Evolutionary conservation across 208 protist genomes (phyloP).

Genomic region (Leishmania lainsoni): DNA sequence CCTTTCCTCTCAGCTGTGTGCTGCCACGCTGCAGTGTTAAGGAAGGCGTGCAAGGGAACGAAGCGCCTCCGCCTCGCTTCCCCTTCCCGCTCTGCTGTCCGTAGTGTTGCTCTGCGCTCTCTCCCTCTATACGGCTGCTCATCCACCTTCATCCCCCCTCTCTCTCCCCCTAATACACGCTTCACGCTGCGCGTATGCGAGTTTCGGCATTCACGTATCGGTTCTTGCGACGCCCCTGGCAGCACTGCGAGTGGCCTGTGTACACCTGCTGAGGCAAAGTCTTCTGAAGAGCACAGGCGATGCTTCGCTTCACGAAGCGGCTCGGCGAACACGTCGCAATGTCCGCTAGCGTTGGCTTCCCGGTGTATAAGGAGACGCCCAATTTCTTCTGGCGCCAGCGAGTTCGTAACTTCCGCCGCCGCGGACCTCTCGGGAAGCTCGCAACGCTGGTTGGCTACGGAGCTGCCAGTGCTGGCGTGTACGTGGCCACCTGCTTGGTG

Average conservation of each 20-base stretch:
- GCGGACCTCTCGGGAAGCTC: conserved; percentile 20
- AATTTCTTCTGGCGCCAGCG: conserved; percentile 23
- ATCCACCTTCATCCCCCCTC: neutral
- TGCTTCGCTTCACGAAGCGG: conserved; percentile 9
- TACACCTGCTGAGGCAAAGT: neutral
- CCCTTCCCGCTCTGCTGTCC: neutral
- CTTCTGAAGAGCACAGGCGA: neutral
- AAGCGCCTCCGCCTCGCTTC: neutral
- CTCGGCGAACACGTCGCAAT: conserved; percentile 21
- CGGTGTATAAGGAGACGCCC: conserved; percentile 1
- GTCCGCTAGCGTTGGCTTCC: conserved; percentile 7
- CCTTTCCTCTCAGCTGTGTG: neutral
- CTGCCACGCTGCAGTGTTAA: neutral
- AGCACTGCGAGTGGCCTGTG: neutral
- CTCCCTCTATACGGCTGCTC: neutral
- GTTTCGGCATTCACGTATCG: neutral
- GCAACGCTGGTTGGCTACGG: conserved; percentile 23
- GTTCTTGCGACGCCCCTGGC: neutral
- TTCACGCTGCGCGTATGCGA: neutral
- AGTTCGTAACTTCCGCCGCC: conserved; percentile 23
- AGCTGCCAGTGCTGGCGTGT: conserved; percentile 23
- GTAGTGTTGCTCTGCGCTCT: neutral
- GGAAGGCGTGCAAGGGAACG: neutral
- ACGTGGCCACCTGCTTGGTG: conserved; percentile 41
- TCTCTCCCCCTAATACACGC: neutral